Percentiles rank a stretch among this genome's conserved stretches.
These are phyloP conservation scores for Prunus campanulata DNA, from an alignment of 306 rosid genomes.

Conservation along the genomic window DNA sequence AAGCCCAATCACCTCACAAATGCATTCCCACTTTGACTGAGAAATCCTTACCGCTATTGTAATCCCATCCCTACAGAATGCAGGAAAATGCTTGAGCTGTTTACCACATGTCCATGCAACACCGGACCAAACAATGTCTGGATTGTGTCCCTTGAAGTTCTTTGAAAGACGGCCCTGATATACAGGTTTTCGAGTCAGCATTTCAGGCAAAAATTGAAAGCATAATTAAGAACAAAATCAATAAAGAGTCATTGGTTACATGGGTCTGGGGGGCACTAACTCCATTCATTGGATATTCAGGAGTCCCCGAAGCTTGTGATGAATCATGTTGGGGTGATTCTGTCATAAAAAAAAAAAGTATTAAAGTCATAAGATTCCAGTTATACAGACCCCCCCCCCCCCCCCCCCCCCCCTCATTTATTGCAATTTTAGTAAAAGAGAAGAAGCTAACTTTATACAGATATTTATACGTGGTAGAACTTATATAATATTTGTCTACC, in stretches of 20 bases:
- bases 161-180: conserved; percentile 53
- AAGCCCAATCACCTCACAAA: background rate
- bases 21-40: conserved; percentile 4
- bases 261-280: conserved; percentile 34
- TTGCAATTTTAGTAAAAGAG: background rate
- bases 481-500: background rate
- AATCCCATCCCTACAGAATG: conserved; percentile 83
- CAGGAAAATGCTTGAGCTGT: conserved; percentile 88
- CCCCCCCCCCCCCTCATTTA: background rate
- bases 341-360: conserved; percentile 28
- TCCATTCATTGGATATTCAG: conserved; percentile 37
- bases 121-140: conserved; percentile 95
- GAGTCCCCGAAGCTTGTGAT: conserved; percentile 38
- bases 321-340: conserved; percentile 45
- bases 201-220: conserved; percentile 22
- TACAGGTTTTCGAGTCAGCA: conserved; percentile 3
- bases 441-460: background rate
- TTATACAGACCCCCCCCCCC: too few relatives aligned
- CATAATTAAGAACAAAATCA: conserved; percentile 3
- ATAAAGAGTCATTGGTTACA: conserved; percentile 28
- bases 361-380: background rate
- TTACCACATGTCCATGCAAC: conserved; percentile 89
- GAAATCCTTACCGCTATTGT: conserved; percentile 64
- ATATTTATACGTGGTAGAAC: background rate
- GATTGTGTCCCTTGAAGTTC: conserved; percentile 53